These are phyloP conservation scores for Dioszegia hungarica DNA, from an alignment of 768 basidiomycete genomes.

Conservation along the genomic window DNA sequence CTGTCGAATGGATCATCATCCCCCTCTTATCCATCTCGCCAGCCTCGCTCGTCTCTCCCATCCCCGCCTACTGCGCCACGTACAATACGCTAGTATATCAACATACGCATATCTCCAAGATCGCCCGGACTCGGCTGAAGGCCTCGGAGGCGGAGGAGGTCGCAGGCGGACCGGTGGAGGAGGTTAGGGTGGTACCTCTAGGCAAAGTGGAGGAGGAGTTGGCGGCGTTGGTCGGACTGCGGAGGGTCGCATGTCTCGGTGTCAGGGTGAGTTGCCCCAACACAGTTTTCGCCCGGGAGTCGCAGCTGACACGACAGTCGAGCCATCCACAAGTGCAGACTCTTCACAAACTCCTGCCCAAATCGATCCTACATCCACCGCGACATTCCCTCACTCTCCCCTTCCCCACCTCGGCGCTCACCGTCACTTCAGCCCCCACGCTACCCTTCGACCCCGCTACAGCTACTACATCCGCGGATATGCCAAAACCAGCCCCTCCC, in stretches of 20 bases:
- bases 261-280: conserved; percentile 32
- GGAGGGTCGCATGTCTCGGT: conserved; percentile 40
- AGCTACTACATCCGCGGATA: background rate
- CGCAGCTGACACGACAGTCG: conserved; percentile 12
- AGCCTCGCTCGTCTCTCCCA: conserved; percentile 32
- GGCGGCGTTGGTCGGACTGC: conserved; percentile 35
- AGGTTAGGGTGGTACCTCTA: conserved; percentile 41
- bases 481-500: background rate
- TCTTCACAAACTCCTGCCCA: conserved; percentile 27
- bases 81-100: conserved; percentile 45
- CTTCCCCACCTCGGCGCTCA: conserved; percentile 23
- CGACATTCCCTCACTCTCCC: conserved; percentile 34
- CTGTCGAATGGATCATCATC: conserved; percentile 34
- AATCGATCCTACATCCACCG: conserved; percentile 36
- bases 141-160: conserved; percentile 9
- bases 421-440: background rate
- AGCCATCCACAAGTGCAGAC: conserved; percentile 23
- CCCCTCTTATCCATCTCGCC: conserved; percentile 42
- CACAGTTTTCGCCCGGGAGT: background rate
- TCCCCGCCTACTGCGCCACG: conserved; percentile 43
- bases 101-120: conserved; percentile 24
- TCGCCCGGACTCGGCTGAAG: conserved; percentile 13
- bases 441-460: background rate
- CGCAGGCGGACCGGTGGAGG: conserved; percentile 23
- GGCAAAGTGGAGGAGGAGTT: conserved; percentile 39